Evolutionary conservation across 2,329 filamentous ascomycete genomes (phyloP), one percentile per base, ranked within the genome.

Genomic region (Plenodomus lindquistii): DNA sequence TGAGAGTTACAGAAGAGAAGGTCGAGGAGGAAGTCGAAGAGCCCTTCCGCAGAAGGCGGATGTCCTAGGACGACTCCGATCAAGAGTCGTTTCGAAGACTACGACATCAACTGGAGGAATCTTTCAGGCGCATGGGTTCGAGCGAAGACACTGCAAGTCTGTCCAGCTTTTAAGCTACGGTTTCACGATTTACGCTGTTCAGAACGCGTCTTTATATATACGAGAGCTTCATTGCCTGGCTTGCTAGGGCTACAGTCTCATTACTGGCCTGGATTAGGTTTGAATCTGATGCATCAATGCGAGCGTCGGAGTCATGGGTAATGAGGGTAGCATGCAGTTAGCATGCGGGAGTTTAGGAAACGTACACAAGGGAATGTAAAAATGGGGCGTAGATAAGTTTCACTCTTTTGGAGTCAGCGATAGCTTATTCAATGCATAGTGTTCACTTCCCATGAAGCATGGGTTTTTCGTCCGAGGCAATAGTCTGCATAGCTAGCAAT

Each of bases 1-100:
- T 80, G 42, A 79, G 80, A 48, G 84, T 94, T 29, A 77, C 81
- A 34, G 88, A 92, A 62, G 84, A 86, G 50, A 72, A 69, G 41
- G 59, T 56, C 3, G 57, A 60, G 13, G 50, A 55, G 20, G 60
- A 60, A 27, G 37, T 54, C 4, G 62, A 63, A 8, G 57, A 61
- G 41, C 55, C 55, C 3, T 60, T 60, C 47, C 57, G 62, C 27
- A 55, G 57, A 17, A 57, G 60, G 43, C 53, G 62, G 42, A 44
- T 60, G 53, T 62, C 56, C 36, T 60, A 60, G 54, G 46, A 53
- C 31, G 54, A 46, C 50, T 54, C 37, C 24, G 57, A 58, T 50
- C 36, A 50, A 21, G 43, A 42, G 35, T 54, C 49, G 35, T 39
- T 46, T n/a, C 39, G 36, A 17, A 41, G 39, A 8, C 35, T 55